Evolutionary conservation across 495 filamentous ascomycete species (phyloP), one percentile per base, ranked within the genome.

Genomic region (Aspergillus wentii): DNA sequence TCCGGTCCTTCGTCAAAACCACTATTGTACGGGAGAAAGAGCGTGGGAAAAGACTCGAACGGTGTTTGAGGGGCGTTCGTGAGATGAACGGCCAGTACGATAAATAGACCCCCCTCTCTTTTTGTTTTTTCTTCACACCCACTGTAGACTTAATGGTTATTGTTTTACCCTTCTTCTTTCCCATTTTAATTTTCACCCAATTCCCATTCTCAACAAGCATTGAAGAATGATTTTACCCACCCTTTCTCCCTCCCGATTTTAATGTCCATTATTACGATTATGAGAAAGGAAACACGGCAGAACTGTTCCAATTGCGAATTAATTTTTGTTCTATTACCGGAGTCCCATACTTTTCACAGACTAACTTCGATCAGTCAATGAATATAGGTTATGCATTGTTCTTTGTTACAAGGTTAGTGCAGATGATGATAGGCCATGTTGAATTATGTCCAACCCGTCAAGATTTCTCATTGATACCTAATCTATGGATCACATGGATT

Each of bases 21-120:
- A 86, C 86, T 70, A 61, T 97, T 22, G 75, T 91, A 5, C 62
- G 70, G 21, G 94, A 99, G 62, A 79, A 71, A 44, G 81, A 86
- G 56, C 72, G 87, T 41, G 67, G 94, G 36, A 86, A 91, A 49
- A 76, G 85, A 9, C 77, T 99, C 63, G 80, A 74, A 64, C 77
- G 91, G 10, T 72, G 68, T 44, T 43, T 71, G 36, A 58, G 64
- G 17, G 62, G 54, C 48, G 56, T 71, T 17, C 46, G 57, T 17
- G 59, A 68, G 38, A 48, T 52, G 45, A 48, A 53, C 25, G 22
- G 29, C 19, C 25, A 33, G 29, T 34, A 43, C 26, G 33, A 35
- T 23, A 21, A 15, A 43, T 49, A 49, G 38, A 48, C n/a, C n/a
- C n/a, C n/a, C n/a, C n/a, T n/a, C n/a, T n/a, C n/a, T n/a, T n/a